Evolutionary conservation across 768 basidiomycete species (phyloP), one percentile per base, ranked within the genome.

Genomic region (Mycena galopus): DNA sequence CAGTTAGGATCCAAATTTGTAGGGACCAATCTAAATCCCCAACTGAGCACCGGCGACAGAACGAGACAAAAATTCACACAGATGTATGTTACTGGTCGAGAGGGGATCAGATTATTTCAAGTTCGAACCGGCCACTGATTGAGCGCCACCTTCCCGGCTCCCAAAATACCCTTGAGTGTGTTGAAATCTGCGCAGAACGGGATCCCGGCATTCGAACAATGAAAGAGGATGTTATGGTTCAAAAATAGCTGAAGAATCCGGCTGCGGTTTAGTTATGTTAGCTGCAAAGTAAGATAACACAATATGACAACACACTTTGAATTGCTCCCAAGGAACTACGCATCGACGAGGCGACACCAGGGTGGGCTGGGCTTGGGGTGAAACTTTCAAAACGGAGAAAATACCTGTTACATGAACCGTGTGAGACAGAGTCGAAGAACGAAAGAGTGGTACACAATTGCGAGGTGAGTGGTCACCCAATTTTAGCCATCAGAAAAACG

Each of bases 371-470:
- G 69, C 87, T 82, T 2, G 87, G 86, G 30, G 81, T 79, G 73
- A 86, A 93, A 33, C 81, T 87, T 76, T 93, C 92, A 32, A 92
- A 91, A 73, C 90, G 92, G 50, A 79, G 83, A 75, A 93, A 91
- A 73, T 92, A 92, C n/a, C 92, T 86, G 12, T 42, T 60, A 5
- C 5, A 51, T n/a, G 4, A 39, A 35, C 50, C 17, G 14, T 47
- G n/a, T 33, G 56, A 21, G n/a, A n/a, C n/a, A n/a, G n/a, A n/a
- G n/a, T n/a, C 33, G 12, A 6, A 35, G 12, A 12, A 35, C 33
- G 12, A 12, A 6, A 35, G 37, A 12, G 12, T 66, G 82, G 44
- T 73, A 89, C 92, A 68, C 84, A 81, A 50, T 55, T 55, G 53
- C 32, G 39, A 73, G 93, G 84, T 39, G 88, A 85, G n/a, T n/a